Percentiles rank a stretch among this genome's conserved stretches.
These are phyloP conservation scores for Stramenopiles sp. DNA, from an alignment of 352 stramenopile genomes.

Conservation along the genomic window DNA sequence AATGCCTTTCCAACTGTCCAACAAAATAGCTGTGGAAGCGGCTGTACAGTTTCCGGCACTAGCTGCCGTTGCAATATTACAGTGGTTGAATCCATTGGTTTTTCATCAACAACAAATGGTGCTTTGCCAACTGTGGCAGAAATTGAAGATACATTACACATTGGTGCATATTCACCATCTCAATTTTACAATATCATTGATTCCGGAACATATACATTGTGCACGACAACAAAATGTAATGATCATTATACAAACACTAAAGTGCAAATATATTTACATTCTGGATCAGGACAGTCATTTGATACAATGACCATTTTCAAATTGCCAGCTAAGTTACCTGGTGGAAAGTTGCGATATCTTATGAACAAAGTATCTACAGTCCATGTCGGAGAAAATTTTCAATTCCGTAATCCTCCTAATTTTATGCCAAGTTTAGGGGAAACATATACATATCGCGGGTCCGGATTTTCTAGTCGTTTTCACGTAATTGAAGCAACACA, in stretches of 20 bases:
- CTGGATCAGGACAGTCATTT: constrained; percentile 5
- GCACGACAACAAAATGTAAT: constrained; percentile 7
- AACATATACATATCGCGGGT: neutral
- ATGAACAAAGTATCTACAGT: constrained; percentile 26
- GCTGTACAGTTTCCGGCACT: neutral
- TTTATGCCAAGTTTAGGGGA: constrained; percentile 20
- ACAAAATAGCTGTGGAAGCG: neutral
- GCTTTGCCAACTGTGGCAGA: neutral
- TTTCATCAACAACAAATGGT: neutral
- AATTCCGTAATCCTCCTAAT: constrained; percentile 29
- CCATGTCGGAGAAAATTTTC: constrained; percentile 18
- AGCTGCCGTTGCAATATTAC: constrained; percentile 14
- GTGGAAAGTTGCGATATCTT: neutral
- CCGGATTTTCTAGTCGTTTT: neutral
- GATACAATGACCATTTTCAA: constrained; percentile 6
- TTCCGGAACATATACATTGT: constrained; percentile 2
- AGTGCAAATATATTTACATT: neutral
- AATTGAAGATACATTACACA: neutral
- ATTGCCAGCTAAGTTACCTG: neutral
- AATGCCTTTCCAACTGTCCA: constrained; percentile 5
- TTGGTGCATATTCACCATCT: neutral
- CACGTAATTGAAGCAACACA: constrained; percentile 21
- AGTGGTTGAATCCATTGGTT: constrained; percentile 1
- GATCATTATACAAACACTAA: neutral
- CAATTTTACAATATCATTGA: neutral